Conservation (phyloP, 139 green algal species). For the Medakamo hakoo region DNA sequence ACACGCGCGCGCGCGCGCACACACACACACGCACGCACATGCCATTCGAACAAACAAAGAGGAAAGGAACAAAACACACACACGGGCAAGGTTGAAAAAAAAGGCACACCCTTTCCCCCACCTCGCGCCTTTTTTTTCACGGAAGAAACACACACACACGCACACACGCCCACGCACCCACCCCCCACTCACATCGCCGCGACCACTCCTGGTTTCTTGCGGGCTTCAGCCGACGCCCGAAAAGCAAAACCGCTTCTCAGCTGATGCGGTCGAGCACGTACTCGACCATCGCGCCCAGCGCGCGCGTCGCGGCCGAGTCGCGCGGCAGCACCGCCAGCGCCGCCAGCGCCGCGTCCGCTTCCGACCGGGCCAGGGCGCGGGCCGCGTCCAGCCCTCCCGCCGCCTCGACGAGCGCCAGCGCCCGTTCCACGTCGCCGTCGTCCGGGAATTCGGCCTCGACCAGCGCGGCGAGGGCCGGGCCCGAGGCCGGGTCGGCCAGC, state of each 20-base stretch:
- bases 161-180: no score
- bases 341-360: slow-evolving; percentile 49
- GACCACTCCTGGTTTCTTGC: no score
- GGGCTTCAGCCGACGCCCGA: no score
- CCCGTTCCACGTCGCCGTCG: slow-evolving; percentile 50
- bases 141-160: no score
- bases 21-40: not conserved
- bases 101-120: not conserved
- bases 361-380: slow-evolving; percentile 41
- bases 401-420: slow-evolving; percentile 61
- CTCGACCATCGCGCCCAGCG: slow-evolving; percentile 79
- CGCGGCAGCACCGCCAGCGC: slow-evolving; percentile 51
- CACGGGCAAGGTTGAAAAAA: not conserved
- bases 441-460: slow-evolving; percentile 71
- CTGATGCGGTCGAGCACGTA: slow-evolving; percentile 89
- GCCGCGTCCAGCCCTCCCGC: slow-evolving; percentile 46
- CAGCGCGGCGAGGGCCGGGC: slow-evolving; percentile 48
- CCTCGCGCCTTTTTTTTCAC: no score
- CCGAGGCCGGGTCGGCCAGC: slow-evolving; percentile 23
- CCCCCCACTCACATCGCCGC: no score
- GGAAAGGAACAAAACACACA: not conserved
- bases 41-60: not conserved
- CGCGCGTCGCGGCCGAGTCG: slow-evolving; percentile 52
- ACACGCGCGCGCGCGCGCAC: no score
- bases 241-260: no score